These are phyloP conservation scores for Alternaria arbusti DNA, from an alignment of 2,329 filamentous ascomycete genomes.

Conservation along the genomic window DNA sequence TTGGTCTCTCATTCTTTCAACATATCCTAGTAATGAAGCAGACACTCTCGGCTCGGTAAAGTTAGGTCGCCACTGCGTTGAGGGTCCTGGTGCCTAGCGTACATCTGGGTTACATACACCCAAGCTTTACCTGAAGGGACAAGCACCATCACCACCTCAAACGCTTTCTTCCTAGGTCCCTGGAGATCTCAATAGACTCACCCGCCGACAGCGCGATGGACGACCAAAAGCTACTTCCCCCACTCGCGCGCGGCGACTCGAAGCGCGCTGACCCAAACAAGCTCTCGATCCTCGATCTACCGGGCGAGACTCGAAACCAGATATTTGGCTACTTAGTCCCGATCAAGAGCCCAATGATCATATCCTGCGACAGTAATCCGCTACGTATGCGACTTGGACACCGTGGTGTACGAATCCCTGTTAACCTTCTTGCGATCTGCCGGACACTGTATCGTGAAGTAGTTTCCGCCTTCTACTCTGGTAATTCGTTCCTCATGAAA, in stretches of 20 bases:
- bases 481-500: too few species aligned
- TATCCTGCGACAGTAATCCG: too few species aligned
- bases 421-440: background rate
- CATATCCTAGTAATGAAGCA: background rate
- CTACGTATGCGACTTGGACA: too few species aligned
- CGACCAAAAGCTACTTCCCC: background rate
- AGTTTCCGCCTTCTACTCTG: background rate
- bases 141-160: background rate
- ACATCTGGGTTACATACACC: too few species aligned
- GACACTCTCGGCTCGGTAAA: background rate
- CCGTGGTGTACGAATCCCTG: background rate
- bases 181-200: background rate
- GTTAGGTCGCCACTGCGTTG: background rate
- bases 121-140: too few species aligned
- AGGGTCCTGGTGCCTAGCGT: background rate
- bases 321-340: background rate
- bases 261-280: background rate
- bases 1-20: too few species aligned
- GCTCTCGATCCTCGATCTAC: background rate
- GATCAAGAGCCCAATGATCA: too few species aligned
- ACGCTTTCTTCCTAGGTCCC: fast-evolving
- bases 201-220: background rate
- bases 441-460: background rate
- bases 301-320: background rate
- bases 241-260: background rate